phyloP scores from a whole-genome alignment of 139 green algal genomes.

The Parachlorella kessleri region DNA sequence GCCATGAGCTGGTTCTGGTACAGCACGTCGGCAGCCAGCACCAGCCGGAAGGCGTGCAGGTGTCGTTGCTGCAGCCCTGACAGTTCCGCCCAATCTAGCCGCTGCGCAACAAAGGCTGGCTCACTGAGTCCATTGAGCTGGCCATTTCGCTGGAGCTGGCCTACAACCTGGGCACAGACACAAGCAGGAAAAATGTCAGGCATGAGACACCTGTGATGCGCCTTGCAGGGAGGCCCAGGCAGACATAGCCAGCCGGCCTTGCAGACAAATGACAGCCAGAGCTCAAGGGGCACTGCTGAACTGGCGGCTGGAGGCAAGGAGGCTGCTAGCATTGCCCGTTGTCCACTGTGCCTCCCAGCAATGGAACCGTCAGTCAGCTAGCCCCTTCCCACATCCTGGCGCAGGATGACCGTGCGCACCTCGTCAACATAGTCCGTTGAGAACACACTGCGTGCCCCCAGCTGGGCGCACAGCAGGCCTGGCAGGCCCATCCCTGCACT shows the following conservation, averaged over 20 bases:
- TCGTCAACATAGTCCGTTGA: slow-evolving; percentile 25
- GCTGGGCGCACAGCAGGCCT: slow-evolving; percentile 19
- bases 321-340: no score
- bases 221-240: no score
- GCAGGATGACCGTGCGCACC: no score
- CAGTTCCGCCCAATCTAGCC: neutral
- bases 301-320: no score
- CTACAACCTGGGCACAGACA: neutral
- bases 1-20: neutral
- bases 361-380: no score
- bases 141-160: neutral
- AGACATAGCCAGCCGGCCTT: no score
- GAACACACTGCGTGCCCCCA: neutral
- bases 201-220: no score
- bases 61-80: neutral
- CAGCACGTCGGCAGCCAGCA: neutral
- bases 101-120: neutral
- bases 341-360: no score
- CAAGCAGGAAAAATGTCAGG: no score
- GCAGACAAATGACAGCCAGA: no score
- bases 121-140: neutral
- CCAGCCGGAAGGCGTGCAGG: neutral
- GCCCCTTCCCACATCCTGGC: no score
- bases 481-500: slow-evolving; percentile 34
- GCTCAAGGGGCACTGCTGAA: no score